Conservation (phyloP, 768 basidiomycete species). For the Phlegmacium glaucopus region DNA sequence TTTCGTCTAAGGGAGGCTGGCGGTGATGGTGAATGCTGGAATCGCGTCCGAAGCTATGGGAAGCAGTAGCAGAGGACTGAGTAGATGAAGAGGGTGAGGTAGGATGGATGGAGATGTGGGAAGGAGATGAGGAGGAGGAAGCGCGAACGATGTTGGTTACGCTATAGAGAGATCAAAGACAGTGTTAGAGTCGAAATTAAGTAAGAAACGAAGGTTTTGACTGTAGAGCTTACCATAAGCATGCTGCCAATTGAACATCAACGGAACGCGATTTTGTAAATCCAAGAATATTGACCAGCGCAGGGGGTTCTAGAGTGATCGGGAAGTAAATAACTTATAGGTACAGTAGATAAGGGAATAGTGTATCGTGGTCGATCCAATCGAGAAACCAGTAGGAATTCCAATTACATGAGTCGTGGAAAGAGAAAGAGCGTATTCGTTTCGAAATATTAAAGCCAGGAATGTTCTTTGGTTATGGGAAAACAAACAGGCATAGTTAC, state of each 20-base stretch:
- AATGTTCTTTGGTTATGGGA: too few species aligned
- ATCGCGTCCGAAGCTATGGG: conserved; percentile 4
- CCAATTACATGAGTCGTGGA: too few species aligned
- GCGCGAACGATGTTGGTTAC: conserved; percentile 63
- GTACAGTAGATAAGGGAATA: background rate
- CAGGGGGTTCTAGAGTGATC: conserved; percentile 26
- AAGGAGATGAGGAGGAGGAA: conserved; percentile 6
- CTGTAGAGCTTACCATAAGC: conserved; percentile 50
- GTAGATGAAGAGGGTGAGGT: conserved; percentile 1
- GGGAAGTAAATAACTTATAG: background rate
- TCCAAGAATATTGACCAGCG: conserved; percentile 42
- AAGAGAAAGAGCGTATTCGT: too few species aligned
- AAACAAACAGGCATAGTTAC: too few species aligned
- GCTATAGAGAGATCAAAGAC: conserved; percentile 27
- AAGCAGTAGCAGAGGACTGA: conserved; percentile 1
- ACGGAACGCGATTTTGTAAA: conserved; percentile 55
- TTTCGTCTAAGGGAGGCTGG: conserved; percentile 33
- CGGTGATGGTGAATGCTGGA: background rate
- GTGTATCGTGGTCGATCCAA: too few species aligned
- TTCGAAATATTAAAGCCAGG: too few species aligned
- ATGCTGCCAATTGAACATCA: conserved; percentile 68
- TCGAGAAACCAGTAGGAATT: too few species aligned
- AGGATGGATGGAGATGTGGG: background rate
- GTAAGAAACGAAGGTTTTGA: background rate
- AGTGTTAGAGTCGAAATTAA: background rate